Base-by-base conservation (phyloP, 1,139 yeast species). In the Lodderomyces jiufengensis region DNA sequence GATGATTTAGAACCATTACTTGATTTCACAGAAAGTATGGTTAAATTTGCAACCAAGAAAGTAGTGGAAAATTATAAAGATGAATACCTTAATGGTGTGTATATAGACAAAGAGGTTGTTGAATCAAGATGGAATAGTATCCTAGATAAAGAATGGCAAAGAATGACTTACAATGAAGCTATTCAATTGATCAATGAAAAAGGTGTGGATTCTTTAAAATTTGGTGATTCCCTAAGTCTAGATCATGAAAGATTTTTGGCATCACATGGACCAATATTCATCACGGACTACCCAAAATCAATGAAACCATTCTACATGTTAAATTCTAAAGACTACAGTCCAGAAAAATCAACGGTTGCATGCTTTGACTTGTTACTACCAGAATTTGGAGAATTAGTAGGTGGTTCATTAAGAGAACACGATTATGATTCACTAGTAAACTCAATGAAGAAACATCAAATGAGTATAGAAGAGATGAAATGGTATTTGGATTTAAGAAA, bases 181-280 rank as follows among this genome's bases (percentile, higher is more conserved):
- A 59, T 92, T 3, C 77, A 12, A 59, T 21, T 34, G n/a, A 33
- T 84, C 39, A 56, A 62, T 33, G 48, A 59, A 2, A 16, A 20
- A 10, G 37, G 38, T 2, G 23, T 24, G 10, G 24, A 28, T 2
- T 5, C 20, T 5, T 29, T 42, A 25, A 20, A 30, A 2, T 85
- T 88, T 83, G 96, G 95, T 3, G 84, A 77, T 27, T 74, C 82
- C 0, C 61, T 94, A 16, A 78, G 78, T 38, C 79, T 95, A 0
- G 95, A 85, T 46, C 95, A 92, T 50, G 99, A 94, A 58, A 90
- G 86, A 57, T 86, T 86, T 81, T 62, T 94, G 5, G 90, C 97
- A 0, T 85, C 84, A 2, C 66, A 59, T 6, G 70, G 79, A 0
- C 97, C 97, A 0, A 90, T 90, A 0, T 88, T 90, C 57, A 85